Conservation (phyloP, 148 eudicot species). For the Vaccinium myrtillus region DNA sequence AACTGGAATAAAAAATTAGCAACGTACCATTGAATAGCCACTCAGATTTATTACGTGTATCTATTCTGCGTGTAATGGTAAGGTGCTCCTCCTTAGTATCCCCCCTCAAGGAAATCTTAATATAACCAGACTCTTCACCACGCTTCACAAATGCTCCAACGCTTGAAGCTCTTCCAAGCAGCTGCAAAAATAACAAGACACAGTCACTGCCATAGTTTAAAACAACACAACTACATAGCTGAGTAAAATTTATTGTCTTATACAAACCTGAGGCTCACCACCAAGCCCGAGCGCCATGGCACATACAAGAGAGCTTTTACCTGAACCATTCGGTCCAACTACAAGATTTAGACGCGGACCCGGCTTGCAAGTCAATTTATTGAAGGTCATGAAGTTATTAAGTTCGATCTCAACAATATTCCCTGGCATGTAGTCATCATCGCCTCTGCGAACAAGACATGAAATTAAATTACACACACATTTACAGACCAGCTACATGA, state of each 20-base stretch:
- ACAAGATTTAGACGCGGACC: slow-evolving; percentile 84
- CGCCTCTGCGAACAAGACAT: slow-evolving; percentile 48
- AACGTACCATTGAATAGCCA: slow-evolving; percentile 74
- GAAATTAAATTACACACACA: neutral
- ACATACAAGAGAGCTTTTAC: slow-evolving; percentile 94
- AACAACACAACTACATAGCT: slow-evolving; percentile 1
- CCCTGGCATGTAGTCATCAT: slow-evolving; percentile 84
- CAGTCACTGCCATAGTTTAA: neutral
- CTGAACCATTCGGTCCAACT: slow-evolving; percentile 95
- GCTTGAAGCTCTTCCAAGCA: slow-evolving; percentile 81
- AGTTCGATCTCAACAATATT: slow-evolving; percentile 85
- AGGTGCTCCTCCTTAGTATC: slow-evolving; percentile 42
- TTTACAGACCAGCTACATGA: too few relatives aligned
- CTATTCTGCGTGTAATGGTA: slow-evolving; percentile 65
- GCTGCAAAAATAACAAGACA: slow-evolving; percentile 41
- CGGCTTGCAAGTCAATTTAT: slow-evolving; percentile 65
- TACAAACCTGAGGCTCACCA: slow-evolving; percentile 85
- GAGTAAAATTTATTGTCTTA: neutral
- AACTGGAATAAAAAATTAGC: slow-evolving; percentile 3
- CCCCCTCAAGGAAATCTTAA: slow-evolving; percentile 71
- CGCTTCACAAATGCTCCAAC: slow-evolving; percentile 88
- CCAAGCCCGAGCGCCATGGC: slow-evolving; percentile 94
- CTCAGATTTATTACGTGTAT: slow-evolving; percentile 81
- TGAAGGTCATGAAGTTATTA: slow-evolving; percentile 86
- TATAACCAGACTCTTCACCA: slow-evolving; percentile 78